Evolutionary conservation across 257 asterid genomes (phyloP), one percentile per base, ranked within the genome.

Genomic region (Osmanthus fragrans): DNA sequence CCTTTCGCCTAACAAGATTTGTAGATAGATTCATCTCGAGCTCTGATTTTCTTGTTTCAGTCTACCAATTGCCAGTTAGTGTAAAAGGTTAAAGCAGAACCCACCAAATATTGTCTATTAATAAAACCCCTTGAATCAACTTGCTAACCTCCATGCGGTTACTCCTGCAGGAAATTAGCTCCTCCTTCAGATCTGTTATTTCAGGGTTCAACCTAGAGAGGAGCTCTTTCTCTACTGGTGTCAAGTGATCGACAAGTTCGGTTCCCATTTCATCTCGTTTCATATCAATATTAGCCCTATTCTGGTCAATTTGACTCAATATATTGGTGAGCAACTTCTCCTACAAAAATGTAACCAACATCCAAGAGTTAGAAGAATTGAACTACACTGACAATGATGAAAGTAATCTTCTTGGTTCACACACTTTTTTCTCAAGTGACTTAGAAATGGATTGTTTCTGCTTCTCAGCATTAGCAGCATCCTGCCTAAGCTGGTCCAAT

Each of bases 1-100:
- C 97, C 83, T 90, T 96, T 82, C 97, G 89, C 86, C 97, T 90
- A 69, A 91, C 96, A 71, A 96, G 97, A 82, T 96, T 96, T 56
- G 99, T 90, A 47, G 98, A 96, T 63, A 93, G 90, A 77, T 96
- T 96, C 97, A 91, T 93, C 89, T 96, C 99, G 73, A 96, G 96
- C 92, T 96, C 99, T 33, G 92, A 85, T 90, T 90, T 92, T 87
- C 92, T 93, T 60, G 98, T 83, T 88, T 96, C 99, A 73, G 90
- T 90, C 99, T 93, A 86, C 73, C 75, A 84, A 81, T 80, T 16
- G 64, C 78, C 74, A 80, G 77, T 34, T 58, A 72, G 76, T 60
- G 36, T 56, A n/a, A 79, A 70, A n/a, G 51, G 37, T 64, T 27
- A 66, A 70, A 21, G 71, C 66, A 75, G 47, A 71, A 75, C 71